Evolutionary conservation across 2,329 filamentous ascomycete species (phyloP), one percentile per base, ranked within the genome.

Genomic region (Xylariaceae sp.): DNA sequence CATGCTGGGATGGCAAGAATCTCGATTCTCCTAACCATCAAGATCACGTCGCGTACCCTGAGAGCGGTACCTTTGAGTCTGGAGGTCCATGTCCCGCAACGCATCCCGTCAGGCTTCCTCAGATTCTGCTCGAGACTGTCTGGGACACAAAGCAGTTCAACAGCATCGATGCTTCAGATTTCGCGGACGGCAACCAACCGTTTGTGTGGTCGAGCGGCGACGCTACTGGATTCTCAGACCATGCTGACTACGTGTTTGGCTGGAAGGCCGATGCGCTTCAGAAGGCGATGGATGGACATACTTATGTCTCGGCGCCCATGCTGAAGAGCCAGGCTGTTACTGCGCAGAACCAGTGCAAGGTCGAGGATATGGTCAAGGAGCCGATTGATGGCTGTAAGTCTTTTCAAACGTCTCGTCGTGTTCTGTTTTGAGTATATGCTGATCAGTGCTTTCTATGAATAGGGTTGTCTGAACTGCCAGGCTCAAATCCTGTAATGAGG

Each of bases 1-100:
- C 63, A 5, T 66, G 65, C 54, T 69, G 66, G 66, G 67, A 70
- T 39, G 67, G 67, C 34, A 61, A 60, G 53, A 69, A 70, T 52
- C 58, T 66, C n/a, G 67, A 70, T 50, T 60, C 61, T 5, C 63
- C 62, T 18, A 64, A 65, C 51, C 63, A 65, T 48, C 62, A 69
- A 51, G 68, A 69, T 52, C 74, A 76, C 60, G 71, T 75, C 5
- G 65, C 75, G 10, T 78, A 75, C 56, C 71, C 74, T 50, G 73
- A 64, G 64, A 63, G 34, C 41, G 72, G 69, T 5, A 74, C 67
- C 39, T 74, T 70, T 60, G 71, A 63, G 65, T 69, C 72, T 10
- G 75, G 80, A 58, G 74, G 73, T 1, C 63, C 65, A 14, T 76
- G 74, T 56, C 73, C 73, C 1, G 62, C 67, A 0, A 67, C 66